phyloP scores from a whole-genome alignment of 2,329 filamentous ascomycete species.

The Pestalotiopsis sp. region DNA sequence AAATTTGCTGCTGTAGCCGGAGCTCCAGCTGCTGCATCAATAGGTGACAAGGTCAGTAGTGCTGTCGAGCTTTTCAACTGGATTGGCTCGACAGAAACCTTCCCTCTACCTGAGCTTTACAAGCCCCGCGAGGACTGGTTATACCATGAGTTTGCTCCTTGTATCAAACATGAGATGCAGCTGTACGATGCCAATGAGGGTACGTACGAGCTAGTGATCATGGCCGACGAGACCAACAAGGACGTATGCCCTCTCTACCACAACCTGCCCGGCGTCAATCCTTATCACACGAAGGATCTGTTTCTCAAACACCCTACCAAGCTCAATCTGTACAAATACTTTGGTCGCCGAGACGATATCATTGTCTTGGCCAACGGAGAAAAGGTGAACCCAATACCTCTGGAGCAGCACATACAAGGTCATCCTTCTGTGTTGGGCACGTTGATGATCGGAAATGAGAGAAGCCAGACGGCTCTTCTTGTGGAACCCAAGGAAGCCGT shows the following conservation, averaged over 20 bases:
- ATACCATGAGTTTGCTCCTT: conserved; percentile 33
- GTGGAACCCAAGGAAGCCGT: conserved; percentile 6
- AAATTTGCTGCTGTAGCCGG: conserved; percentile 22
- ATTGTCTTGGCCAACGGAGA: conserved; percentile 46
- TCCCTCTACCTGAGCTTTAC: conserved; percentile 21
- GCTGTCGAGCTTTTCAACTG: conserved; percentile 19
- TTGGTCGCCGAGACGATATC: conserved; percentile 42
- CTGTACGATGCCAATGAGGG: conserved; percentile 11
- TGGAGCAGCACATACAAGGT: conserved; percentile 6
- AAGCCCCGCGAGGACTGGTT: conserved; percentile 28
- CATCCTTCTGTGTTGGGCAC: neutral
- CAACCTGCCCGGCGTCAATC: conserved; percentile 33
- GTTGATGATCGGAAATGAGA: conserved; percentile 2
- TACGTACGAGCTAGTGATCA: conserved; percentile 30
- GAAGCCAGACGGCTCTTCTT: conserved; percentile 2
- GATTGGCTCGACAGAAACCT: conserved; percentile 27
- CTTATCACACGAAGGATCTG: conserved; percentile 40
- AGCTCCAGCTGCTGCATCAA: conserved; percentile 15
- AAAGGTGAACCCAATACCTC: conserved; percentile 20
- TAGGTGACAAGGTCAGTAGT: conserved; percentile 16
- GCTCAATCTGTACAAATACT: conserved; percentile 35
- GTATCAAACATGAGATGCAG: conserved; percentile 27
- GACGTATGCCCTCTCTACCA: conserved; percentile 30
- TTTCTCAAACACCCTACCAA: conserved; percentile 38
- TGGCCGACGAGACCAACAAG: conserved; percentile 22